Conservation (phyloP, 257 asterid species). For the Knoxia roxburghii region DNA sequence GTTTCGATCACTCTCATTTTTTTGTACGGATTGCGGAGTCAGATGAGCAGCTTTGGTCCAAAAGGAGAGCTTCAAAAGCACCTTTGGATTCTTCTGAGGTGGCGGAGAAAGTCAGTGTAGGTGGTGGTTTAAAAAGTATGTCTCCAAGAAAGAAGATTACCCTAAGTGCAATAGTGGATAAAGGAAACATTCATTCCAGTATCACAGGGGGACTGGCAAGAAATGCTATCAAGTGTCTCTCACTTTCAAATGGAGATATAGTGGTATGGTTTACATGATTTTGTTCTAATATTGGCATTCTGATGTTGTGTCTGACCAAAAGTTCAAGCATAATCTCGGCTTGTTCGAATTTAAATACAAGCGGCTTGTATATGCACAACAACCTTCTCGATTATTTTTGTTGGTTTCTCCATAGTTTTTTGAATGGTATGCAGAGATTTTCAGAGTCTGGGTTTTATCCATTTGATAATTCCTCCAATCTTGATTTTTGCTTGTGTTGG, state of each 20-base stretch:
- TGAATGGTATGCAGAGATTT: background rate
- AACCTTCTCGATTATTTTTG: background rate
- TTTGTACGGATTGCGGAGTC: constrained; percentile 82
- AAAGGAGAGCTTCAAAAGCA: constrained; percentile 45
- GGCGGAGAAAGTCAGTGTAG: constrained; percentile 34
- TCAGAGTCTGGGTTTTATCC: background rate
- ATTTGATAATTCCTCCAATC: constrained; percentile 3
- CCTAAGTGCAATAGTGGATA: constrained; percentile 58
- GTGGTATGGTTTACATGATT: constrained; percentile 67
- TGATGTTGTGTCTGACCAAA: background rate
- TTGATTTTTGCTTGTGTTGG: constrained; percentile 18
- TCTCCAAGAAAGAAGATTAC: constrained; percentile 33
- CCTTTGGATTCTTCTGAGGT: constrained; percentile 27
- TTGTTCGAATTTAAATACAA: background rate
- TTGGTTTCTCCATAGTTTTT: background rate
- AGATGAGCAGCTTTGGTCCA: constrained; percentile 83
- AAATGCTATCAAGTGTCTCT: constrained; percentile 71
- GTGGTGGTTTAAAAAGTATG: constrained; percentile 37
- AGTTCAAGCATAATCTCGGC: background rate
- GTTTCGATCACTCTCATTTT: constrained; percentile 74
- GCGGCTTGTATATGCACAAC: background rate
- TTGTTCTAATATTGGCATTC: constrained; percentile 10
- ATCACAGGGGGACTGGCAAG: constrained; percentile 92
- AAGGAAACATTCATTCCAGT: constrained; percentile 71
- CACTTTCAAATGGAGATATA: constrained; percentile 91